Base-by-base conservation (phyloP, 1,139 yeast genomes). In the Citeromyces siamensis region DNA sequence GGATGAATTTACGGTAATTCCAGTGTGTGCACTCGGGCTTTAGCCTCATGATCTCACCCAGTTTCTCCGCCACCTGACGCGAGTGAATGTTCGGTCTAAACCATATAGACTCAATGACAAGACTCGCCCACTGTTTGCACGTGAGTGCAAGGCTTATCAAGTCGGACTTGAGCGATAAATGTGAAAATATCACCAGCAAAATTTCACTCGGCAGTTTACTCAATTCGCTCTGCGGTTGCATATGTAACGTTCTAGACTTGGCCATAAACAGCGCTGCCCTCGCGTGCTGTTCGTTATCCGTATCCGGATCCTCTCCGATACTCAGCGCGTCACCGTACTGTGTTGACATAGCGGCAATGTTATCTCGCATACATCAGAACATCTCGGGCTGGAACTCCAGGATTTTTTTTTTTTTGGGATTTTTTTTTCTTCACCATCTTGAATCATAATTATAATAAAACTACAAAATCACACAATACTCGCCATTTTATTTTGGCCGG, bases 21-120 rank as follows among this genome's bases (percentile, higher is more conserved):
- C 85, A 79, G 42, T 68, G 67, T 1, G 88, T 78, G 26, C 58
- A 47, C 0, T 44, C 44, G 21, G 71, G 60, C 13, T 72, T 66
- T 18, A 66, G 47, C 37, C 57, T 61, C 78, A 80, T 75, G 20
- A 78, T 70, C 32, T 60, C 57, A 42, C 67, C 64, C 37, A 80
- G 68, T 39, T 71, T 65, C 26, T 47, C 53, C 35, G 57, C 68
- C 27, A 75, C 71, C 3, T 53, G 46, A 44, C 65, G 71, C 46
- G 68, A 71, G 50, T 68, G 81, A 60, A 72, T 80, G 42, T 77
- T 79, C 2, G 96, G 96, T 43, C 97, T 71, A 52, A 84, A 83
- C 94, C 96, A 88, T 32, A 88, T 62, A 38, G 81, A 66, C 51
- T 85, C 95, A 12, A 86, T 75, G 16, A 85, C 76, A 35, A 84